Conservation (phyloP, 345 rosid species). For the Theobroma cacao region DNA sequence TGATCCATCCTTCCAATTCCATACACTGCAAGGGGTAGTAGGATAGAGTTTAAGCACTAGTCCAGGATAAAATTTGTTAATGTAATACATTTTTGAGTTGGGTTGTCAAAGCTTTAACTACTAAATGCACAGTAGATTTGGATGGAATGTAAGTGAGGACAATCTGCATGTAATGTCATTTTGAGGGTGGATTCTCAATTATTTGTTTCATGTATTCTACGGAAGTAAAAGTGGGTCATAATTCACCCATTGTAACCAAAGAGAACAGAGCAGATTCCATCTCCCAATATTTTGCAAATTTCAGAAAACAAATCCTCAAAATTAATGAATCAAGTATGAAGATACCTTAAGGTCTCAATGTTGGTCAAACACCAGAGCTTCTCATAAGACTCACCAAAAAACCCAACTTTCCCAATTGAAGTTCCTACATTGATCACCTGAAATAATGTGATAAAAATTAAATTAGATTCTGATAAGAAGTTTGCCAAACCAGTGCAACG, state of each 20-base stretch:
- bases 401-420: conserved; percentile 80
- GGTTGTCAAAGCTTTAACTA: neutral
- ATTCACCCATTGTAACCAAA: neutral
- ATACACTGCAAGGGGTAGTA: conserved; percentile 44
- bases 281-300: neutral
- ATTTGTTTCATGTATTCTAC: neutral
- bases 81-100: neutral
- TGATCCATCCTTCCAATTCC: conserved; percentile 76
- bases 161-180: neutral
- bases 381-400: conserved; percentile 56
- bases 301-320: neutral
- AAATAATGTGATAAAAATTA: conserved; percentile 9
- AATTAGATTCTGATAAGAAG: neutral
- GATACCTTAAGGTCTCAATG: conserved; percentile 85
- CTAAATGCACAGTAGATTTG: neutral
- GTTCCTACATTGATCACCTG: conserved; percentile 93
- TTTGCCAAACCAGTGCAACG: neutral
- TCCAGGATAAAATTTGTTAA: neutral
- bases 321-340: neutral
- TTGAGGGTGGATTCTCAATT: neutral
- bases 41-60: neutral
- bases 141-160: neutral
- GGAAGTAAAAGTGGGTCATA: neutral
- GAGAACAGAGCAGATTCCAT: neutral
- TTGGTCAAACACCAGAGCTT: conserved; percentile 96